A percentile compares a stretch with the other conserved stretches of the same genome.
These are phyloP conservation scores for Moricandia arvensis DNA, from an alignment of 345 rosid species.

Conservation along the genomic window DNA sequence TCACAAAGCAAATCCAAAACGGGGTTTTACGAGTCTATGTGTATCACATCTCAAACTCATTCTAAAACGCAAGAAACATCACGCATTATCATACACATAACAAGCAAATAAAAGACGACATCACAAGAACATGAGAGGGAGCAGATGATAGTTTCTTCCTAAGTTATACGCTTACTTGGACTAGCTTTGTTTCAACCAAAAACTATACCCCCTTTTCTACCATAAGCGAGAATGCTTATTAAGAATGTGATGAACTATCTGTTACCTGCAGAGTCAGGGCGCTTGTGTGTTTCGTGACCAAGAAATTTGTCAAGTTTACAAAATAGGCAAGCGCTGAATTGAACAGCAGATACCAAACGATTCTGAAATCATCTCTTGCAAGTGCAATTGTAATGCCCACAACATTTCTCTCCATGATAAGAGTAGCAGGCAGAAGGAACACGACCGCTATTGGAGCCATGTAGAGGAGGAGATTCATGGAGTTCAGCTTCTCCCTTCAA, in stretches of 20 bases:
- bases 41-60: background rate
- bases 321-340: slow-evolving; percentile 93
- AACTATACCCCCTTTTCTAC: background rate
- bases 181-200: background rate
- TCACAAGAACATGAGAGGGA: background rate
- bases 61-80: background rate
- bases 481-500: slow-evolving; percentile 92
- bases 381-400: slow-evolving; percentile 94
- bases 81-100: background rate
- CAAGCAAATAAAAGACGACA: background rate
- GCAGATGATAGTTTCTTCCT: background rate
- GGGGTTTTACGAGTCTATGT: background rate
- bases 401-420: slow-evolving; percentile 91
- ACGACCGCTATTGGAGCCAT: slow-evolving; percentile 99
- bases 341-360: slow-evolving; percentile 92
- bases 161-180: background rate
- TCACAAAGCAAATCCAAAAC: slow-evolving; percentile 12
- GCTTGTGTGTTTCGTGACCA: slow-evolving; percentile 99
- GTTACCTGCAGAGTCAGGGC: slow-evolving; percentile 95
- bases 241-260: background rate
- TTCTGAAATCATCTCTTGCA: slow-evolving; percentile 83
- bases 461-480: slow-evolving; percentile 95
- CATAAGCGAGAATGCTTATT: background rate
- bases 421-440: slow-evolving; percentile 88
- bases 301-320: slow-evolving; percentile 93